phyloP scores from a whole-genome alignment of 805 yeast species.

The Limtongia smithiae region DNA sequence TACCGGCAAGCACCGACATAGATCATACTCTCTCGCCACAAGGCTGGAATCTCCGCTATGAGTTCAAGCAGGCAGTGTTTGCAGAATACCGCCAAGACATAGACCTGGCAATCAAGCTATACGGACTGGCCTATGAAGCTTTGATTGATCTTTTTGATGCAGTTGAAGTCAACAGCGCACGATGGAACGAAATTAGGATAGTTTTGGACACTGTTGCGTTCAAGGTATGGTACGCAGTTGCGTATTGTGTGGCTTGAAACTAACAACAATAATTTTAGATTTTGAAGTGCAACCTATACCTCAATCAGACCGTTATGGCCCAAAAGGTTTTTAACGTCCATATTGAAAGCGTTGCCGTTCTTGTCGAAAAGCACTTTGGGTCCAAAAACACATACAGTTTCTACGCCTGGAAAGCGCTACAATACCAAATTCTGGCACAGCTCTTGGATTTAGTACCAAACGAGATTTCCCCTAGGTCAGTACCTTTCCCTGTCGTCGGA shows the following conservation, averaged over 20 bases:
- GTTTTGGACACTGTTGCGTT: slow-evolving; percentile 59
- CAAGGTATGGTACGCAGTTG: slow-evolving; percentile 37
- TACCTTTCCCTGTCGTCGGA: slow-evolving; percentile 35
- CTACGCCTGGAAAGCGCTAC: slow-evolving; percentile 57
- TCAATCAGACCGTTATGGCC: slow-evolving; percentile 57
- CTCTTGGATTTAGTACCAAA: slow-evolving; percentile 50
- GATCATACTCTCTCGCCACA: slow-evolving; percentile 33
- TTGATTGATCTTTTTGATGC: slow-evolving; percentile 42
- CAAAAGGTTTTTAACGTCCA: slow-evolving; percentile 64
- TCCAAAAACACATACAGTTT: slow-evolving; percentile 35
- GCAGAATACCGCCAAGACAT: slow-evolving; percentile 48
- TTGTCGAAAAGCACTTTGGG: slow-evolving; percentile 37
- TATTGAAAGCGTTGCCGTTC: slow-evolving; percentile 47
- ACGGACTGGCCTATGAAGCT: slow-evolving; percentile 54
- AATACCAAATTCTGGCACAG: slow-evolving; percentile 63
- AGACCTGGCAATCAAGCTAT: slow-evolving; percentile 49
- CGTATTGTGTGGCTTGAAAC: too few relatives aligned
- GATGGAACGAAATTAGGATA: slow-evolving; percentile 47
- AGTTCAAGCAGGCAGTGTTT: slow-evolving; percentile 49
- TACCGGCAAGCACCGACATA: slow-evolving; percentile 14
- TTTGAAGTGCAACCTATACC: slow-evolving; percentile 54
- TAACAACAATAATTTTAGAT: slow-evolving; percentile 39
- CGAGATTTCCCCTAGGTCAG: slow-evolving; percentile 39
- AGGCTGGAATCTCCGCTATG: slow-evolving; percentile 51
- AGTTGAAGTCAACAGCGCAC: slow-evolving; percentile 28